Evolutionary conservation across 768 basidiomycete species (phyloP).

Genomic region (Pleurotus salmoneostramineus): DNA sequence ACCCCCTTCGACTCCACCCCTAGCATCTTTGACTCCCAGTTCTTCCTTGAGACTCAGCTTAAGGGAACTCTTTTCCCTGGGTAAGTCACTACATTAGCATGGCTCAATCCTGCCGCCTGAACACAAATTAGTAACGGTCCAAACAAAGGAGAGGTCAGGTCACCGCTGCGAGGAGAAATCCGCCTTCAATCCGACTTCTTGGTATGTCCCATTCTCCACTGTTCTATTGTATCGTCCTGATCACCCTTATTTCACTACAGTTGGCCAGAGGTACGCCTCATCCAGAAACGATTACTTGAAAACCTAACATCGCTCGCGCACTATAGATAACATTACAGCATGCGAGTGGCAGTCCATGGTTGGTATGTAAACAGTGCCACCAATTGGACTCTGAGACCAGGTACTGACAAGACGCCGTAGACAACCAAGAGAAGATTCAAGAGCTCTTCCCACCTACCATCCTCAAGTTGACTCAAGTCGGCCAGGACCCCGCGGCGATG

Average conservation of each 20-base stretch:
- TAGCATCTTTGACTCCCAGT: slow-evolving; percentile 36
- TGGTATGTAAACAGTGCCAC: slow-evolving; percentile 16
- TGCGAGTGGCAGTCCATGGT: slow-evolving; percentile 45
- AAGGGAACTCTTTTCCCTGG: slow-evolving; percentile 37
- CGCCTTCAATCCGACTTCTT: slow-evolving; percentile 40
- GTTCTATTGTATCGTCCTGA: neutral
- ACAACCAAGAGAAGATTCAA: slow-evolving; percentile 28
- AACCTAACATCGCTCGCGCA: neutral
- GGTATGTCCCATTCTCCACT: slow-evolving; percentile 8
- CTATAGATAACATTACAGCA: slow-evolving; percentile 37
- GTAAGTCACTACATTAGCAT: slow-evolving; percentile 17
- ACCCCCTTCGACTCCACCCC: slow-evolving; percentile 46
- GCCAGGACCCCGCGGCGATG: slow-evolving; percentile 29
- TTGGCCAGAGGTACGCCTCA: slow-evolving; percentile 20
- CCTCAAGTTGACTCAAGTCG: slow-evolving; percentile 38
- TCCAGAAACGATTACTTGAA: neutral
- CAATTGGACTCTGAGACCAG: too few species aligned
- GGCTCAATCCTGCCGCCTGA: neutral
- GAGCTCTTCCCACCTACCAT: slow-evolving; percentile 35
- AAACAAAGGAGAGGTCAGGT: slow-evolving; percentile 34
- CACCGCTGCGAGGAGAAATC: slow-evolving; percentile 36
- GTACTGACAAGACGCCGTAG: neutral
- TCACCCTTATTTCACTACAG: slow-evolving; percentile 6
- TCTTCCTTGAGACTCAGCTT: slow-evolving; percentile 42
- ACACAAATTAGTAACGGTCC: slow-evolving; percentile 23